These are phyloP conservation scores for Pilatotrama ljubarskyi DNA, from an alignment of 768 basidiomycete genomes.

Conservation along the genomic window DNA sequence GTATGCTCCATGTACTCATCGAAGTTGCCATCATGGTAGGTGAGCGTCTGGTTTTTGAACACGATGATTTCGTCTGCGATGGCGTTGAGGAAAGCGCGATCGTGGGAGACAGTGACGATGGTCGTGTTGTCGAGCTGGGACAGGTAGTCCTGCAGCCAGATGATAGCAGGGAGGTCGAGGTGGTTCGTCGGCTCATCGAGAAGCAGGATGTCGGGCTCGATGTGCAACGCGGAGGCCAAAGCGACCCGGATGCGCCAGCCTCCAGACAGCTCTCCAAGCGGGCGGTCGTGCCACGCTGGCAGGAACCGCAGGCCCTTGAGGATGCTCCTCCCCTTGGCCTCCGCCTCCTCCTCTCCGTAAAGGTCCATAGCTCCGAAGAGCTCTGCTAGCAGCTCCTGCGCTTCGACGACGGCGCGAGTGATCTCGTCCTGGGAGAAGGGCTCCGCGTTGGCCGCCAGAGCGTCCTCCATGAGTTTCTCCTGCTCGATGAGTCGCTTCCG, in stretches of 20 bases:
- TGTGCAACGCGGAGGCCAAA: slow-evolving; percentile 87
- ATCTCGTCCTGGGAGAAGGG: slow-evolving; percentile 5
- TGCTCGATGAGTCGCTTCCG: slow-evolving; percentile 19
- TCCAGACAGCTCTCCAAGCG: slow-evolving; percentile 17
- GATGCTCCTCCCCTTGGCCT: slow-evolving; percentile 83
- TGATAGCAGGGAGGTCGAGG: slow-evolving; percentile 94
- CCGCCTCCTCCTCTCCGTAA: slow-evolving; percentile 55
- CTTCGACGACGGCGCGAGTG: slow-evolving; percentile 8
- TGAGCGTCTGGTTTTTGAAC: slow-evolving; percentile 21
- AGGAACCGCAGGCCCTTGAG: slow-evolving; percentile 15
- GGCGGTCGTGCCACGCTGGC: slow-evolving; percentile 8
- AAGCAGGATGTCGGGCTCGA: slow-evolving; percentile 85
- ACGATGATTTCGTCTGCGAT: slow-evolving; percentile 25
- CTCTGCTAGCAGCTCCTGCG: slow-evolving; percentile 23
- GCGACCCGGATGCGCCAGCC: slow-evolving; percentile 17
- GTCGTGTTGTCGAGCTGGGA: slow-evolving; percentile 19
- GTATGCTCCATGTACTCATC: slow-evolving; percentile 25
- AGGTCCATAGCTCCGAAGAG: slow-evolving; percentile 24
- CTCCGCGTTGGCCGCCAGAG: slow-evolving; percentile 7
- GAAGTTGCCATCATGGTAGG: slow-evolving; percentile 24
- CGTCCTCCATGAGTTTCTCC: slow-evolving; percentile 20
- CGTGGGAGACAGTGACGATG: slow-evolving; percentile 25
- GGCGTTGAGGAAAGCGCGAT: slow-evolving; percentile 27
- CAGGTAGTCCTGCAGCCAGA: slow-evolving; percentile 21
- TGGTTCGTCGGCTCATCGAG: slow-evolving; percentile 97